phyloP scores from a whole-genome alignment of 129 eudicot genomes.

The Erigeron canadensis region DNA sequence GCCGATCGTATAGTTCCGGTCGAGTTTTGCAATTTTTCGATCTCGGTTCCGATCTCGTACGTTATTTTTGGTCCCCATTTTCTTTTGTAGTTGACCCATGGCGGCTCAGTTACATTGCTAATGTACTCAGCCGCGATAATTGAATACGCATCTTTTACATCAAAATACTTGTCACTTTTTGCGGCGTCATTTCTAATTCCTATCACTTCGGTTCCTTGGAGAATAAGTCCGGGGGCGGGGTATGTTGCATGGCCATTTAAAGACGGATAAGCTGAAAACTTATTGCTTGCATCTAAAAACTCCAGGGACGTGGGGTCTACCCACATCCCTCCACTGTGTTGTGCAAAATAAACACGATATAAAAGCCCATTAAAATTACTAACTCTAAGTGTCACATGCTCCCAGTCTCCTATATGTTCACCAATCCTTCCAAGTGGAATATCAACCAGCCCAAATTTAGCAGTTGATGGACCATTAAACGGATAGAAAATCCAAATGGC shows the following conservation, averaged over 20 bases:
- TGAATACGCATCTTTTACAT: slow-evolving; percentile 30
- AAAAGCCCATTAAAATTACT: slow-evolving; percentile 67
- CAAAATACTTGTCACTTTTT: slow-evolving; percentile 33
- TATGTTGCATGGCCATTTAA: slow-evolving; percentile 61
- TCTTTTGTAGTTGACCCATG: slow-evolving; percentile 47
- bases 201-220: slow-evolving; percentile 39
- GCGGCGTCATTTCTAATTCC: slow-evolving; percentile 50
- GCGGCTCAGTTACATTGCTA: slow-evolving; percentile 32
- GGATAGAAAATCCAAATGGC: slow-evolving; percentile 73
- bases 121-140: slow-evolving; percentile 47
- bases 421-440: slow-evolving; percentile 55
- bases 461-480: slow-evolving; percentile 61
- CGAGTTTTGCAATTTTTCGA: slow-evolving; percentile 29
- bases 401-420: slow-evolving; percentile 81
- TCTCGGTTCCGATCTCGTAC: slow-evolving; percentile 32
- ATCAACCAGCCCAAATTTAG: slow-evolving; percentile 42
- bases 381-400: slow-evolving; percentile 66
- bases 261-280: slow-evolving; percentile 48
- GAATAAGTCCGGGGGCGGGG: slow-evolving; percentile 30
- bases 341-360: slow-evolving; percentile 44
- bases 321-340: slow-evolving; percentile 60
- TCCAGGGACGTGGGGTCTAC: slow-evolving; percentile 43
- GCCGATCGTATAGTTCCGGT: slow-evolving; percentile 19
- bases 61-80: slow-evolving; percentile 62
- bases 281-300: slow-evolving; percentile 36